Percentiles rank a stretch among this genome's conserved stretches.
Evolutionary conservation across 441 rosid genomes (phyloP).

Genomic region (Erodium texanum): DNA sequence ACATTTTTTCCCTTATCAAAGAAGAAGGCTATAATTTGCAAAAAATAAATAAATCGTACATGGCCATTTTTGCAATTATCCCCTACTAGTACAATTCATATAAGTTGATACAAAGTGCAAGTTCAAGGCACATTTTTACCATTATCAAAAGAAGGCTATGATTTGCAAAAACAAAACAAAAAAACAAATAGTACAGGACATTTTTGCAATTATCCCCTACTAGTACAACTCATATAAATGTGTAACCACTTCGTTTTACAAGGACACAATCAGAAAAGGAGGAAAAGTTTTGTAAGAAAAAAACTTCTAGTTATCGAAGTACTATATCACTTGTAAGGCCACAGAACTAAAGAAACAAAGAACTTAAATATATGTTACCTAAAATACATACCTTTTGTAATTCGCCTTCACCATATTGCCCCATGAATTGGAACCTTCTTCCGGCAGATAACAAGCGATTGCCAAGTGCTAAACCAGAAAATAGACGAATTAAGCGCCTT

Average conservation of each 20-base stretch:
- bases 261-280: constrained; percentile 4
- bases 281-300: not conserved
- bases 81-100: too few relatives aligned
- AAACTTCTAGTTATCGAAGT: too few relatives aligned
- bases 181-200: too few relatives aligned
- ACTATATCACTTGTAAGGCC: not conserved
- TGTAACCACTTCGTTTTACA: not conserved
- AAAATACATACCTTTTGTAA: constrained; percentile 50
- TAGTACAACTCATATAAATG: constrained; percentile 1
- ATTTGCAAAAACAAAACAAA: too few relatives aligned
- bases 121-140: too few relatives aligned
- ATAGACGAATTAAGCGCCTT: constrained; percentile 25
- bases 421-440: constrained; percentile 79
- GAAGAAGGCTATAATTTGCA: too few relatives aligned
- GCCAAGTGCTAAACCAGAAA: constrained; percentile 62
- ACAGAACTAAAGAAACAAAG: not conserved
- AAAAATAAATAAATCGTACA: too few relatives aligned
- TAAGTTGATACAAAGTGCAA: too few relatives aligned
- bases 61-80: too few relatives aligned
- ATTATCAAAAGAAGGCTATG: too few relatives aligned
- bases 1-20: too few relatives aligned
- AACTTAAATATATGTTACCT: constrained; percentile 8
- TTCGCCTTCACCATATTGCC: constrained; percentile 91
- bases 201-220: too few relatives aligned
- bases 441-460: constrained; percentile 73